phyloP scores from a whole-genome alignment of 2,329 filamentous ascomycete genomes.

The Stachybotrys elegans region DNA sequence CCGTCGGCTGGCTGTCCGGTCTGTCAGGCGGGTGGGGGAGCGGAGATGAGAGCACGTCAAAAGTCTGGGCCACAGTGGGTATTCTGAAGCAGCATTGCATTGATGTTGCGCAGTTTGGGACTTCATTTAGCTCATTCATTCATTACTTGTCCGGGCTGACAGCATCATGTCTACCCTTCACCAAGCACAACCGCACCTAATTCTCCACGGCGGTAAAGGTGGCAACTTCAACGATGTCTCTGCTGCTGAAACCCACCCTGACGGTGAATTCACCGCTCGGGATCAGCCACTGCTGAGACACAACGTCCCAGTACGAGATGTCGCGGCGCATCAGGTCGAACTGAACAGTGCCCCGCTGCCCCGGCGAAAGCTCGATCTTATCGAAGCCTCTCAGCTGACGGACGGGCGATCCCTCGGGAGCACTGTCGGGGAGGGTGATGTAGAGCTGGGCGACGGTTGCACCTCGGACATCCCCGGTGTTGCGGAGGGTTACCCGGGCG shows the following conservation, averaged over 20 bases:
- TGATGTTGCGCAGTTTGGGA: no score
- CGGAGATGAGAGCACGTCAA: no score
- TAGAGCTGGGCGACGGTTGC: slow-evolving; percentile 48
- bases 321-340: slow-evolving; percentile 7
- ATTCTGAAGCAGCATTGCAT: no score
- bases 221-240: background rate
- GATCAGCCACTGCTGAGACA: slow-evolving; percentile 7
- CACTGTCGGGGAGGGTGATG: slow-evolving; percentile 27
- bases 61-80: no score
- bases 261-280: slow-evolving; percentile 4
- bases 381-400: slow-evolving; percentile 42
- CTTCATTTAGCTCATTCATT: no score
- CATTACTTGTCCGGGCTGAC: no score
- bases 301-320: slow-evolving; percentile 7
- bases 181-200: no score
- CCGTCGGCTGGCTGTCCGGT: no score
- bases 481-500: background rate
- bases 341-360: background rate
- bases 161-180: no score
- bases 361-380: slow-evolving; percentile 22
- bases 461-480: slow-evolving; percentile 26
- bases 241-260: slow-evolving; percentile 6
- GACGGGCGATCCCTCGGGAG: slow-evolving; percentile 26
- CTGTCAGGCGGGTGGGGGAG: no score
- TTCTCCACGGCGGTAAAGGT: no score